Conservation (phyloP, 2,329 filamentous ascomycete genomes). For the Onygena corvina region DNA sequence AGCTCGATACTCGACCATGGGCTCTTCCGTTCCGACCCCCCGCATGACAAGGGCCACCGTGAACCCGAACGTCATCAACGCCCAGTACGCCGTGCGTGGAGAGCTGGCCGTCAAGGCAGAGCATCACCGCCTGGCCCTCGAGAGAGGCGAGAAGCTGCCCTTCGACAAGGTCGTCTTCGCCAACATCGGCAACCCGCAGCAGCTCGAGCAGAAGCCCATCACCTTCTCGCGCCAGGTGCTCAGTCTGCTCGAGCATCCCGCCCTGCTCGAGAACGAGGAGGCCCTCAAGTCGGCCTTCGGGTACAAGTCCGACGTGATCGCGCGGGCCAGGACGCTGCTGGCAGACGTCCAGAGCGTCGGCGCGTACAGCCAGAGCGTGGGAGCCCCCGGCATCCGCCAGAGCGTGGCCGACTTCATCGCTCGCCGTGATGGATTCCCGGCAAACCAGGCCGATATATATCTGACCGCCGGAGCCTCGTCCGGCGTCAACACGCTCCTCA, state of each 20-base stretch:
- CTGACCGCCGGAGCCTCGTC: conserved; percentile 84
- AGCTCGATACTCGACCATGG: conserved; percentile 11
- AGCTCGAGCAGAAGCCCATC: conserved; percentile 97
- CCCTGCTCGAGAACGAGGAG: conserved; percentile 68
- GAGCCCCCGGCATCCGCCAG: conserved; percentile 72
- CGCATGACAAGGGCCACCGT: conserved; percentile 71
- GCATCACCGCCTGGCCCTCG: conserved; percentile 65
- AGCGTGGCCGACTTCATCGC: conserved; percentile 90
- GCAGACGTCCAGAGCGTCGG: conserved; percentile 80
- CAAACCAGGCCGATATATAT: conserved; percentile 72
- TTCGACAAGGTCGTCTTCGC: conserved; percentile 88
- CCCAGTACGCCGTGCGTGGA: conserved; percentile 92
- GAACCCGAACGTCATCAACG: conserved; percentile 74
- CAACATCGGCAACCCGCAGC: conserved; percentile 98
- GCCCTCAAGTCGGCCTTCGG: conserved; percentile 63
- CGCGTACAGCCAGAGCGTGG: conserved; percentile 90
- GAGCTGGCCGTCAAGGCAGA: conserved; percentile 91
- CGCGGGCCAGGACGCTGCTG: conserved; percentile 67
- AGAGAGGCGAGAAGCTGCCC: conserved; percentile 46
- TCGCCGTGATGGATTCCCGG: conserved; percentile 76
- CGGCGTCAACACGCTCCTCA: conserved; percentile 84
- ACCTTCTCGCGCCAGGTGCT: conserved; percentile 98
- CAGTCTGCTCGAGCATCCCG: conserved; percentile 82
- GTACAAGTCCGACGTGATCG: conserved; percentile 83
- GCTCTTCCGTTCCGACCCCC: conserved; percentile 21